These are phyloP conservation scores for Chenopodium album DNA, from an alignment of 148 eudicot genomes.

Conservation along the genomic window DNA sequence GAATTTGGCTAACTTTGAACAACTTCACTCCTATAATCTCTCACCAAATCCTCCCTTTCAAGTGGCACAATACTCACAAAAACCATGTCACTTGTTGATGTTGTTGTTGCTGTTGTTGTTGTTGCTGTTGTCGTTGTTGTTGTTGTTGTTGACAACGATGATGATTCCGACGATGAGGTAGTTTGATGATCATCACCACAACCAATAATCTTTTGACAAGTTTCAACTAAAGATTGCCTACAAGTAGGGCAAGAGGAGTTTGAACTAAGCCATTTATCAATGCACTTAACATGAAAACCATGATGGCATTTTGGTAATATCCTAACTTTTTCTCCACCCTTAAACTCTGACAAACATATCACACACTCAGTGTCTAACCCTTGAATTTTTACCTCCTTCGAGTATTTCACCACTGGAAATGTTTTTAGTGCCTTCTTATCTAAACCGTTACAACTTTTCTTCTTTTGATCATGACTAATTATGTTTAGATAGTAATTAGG, in stretches of 20 bases:
- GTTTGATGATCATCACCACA: slow-evolving; percentile 27
- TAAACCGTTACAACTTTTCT: slow-evolving; percentile 10
- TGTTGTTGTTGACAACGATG: slow-evolving; percentile 17
- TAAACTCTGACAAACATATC: slow-evolving; percentile 75
- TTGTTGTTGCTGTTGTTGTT: slow-evolving; percentile 10
- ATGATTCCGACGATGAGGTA: slow-evolving; percentile 22
- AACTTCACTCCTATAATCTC: slow-evolving; percentile 34
- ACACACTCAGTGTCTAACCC: slow-evolving; percentile 68
- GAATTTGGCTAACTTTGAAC: not conserved
- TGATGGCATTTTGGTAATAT: slow-evolving; percentile 82
- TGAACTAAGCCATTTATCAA: slow-evolving; percentile 75
- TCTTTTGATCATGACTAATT: slow-evolving; percentile 6
- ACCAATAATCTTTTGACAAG: slow-evolving; percentile 56
- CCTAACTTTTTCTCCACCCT: slow-evolving; percentile 44
- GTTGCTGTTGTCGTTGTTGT: slow-evolving; percentile 6
- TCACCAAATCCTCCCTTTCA: slow-evolving; percentile 49
- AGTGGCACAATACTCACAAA: slow-evolving; percentile 44
- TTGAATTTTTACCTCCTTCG: slow-evolving; percentile 43
- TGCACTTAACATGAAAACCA: slow-evolving; percentile 75
- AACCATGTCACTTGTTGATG: slow-evolving; percentile 21
- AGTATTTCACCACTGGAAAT: slow-evolving; percentile 50
- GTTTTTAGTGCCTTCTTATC: slow-evolving; percentile 66
- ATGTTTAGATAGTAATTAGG: slow-evolving; percentile 26
- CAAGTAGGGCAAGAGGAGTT: slow-evolving; percentile 94
- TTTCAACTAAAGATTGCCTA: slow-evolving; percentile 64